Evolutionary conservation across 345 rosid species (phyloP).

Genomic region (Camelina hispida): DNA sequence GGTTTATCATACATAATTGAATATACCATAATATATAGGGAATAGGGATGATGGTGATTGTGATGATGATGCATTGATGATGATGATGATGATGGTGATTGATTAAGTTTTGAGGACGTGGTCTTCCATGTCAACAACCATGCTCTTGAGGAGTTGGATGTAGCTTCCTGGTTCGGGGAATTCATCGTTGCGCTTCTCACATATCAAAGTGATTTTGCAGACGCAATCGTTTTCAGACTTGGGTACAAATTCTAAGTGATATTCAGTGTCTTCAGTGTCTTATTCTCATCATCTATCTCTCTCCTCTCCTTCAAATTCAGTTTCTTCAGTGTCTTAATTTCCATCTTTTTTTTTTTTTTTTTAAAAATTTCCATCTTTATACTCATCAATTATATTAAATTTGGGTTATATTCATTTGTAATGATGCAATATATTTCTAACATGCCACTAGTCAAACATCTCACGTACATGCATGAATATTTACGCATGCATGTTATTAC

Average conservation of each 20-base stretch:
- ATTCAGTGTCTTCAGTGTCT: too few species aligned
- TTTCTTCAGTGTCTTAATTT: too few species aligned
- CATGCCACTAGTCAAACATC: too few species aligned
- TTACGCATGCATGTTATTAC: too few species aligned
- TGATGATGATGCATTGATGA: neutral
- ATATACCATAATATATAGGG: neutral
- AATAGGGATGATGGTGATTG: neutral
- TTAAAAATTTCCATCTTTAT: too few species aligned
- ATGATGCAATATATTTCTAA: too few species aligned
- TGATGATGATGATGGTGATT: neutral
- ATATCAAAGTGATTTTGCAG: neutral
- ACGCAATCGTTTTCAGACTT: neutral
- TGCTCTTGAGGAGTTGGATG: neutral
- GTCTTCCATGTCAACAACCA: neutral
- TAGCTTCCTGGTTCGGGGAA: neutral
- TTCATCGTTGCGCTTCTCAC: neutral
- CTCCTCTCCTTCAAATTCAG: too few species aligned
- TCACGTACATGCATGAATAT: too few species aligned
- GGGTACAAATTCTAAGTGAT: neutral
- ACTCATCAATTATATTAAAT: neutral
- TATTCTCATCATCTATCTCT: too few species aligned
- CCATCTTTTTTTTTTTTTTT: too few species aligned
- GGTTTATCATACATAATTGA: neutral
- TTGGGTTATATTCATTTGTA: neutral
- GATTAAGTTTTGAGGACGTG: neutral